Percentiles rank a stretch among this genome's conserved stretches.
phyloP scores from a whole-genome alignment of 2,329 filamentous ascomycete species.

The Metarhizium album region DNA sequence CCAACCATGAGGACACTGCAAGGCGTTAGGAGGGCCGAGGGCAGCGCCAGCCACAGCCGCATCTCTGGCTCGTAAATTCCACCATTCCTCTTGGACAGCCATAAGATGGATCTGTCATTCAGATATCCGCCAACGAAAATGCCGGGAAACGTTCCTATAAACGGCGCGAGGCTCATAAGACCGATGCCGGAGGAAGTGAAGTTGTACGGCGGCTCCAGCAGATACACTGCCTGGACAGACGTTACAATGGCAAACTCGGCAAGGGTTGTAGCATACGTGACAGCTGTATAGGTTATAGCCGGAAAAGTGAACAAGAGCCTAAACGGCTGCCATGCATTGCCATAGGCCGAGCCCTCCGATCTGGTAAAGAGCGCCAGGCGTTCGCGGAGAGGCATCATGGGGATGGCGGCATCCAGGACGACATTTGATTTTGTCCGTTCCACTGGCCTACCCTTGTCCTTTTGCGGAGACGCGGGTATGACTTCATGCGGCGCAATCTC shows the following conservation, averaged over 20 bases:
- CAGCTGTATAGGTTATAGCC: constrained; percentile 25
- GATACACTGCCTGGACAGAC: constrained; percentile 8
- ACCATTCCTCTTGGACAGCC: constrained; percentile 23
- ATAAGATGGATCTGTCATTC: constrained; percentile 26
- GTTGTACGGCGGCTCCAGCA: constrained; percentile 21
- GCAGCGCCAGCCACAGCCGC: constrained; percentile 21
- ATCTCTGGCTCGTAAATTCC: constrained; percentile 33
- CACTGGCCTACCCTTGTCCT: background rate
- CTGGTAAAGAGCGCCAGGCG: constrained; percentile 13
- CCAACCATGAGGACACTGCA: constrained; percentile 27
- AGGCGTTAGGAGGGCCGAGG: constrained; percentile 17
- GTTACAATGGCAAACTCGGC: constrained; percentile 22
- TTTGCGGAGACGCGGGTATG: background rate
- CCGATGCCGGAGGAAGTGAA: constrained; percentile 16
- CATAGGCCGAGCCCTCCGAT: constrained; percentile 7
- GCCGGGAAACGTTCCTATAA: constrained; percentile 27
- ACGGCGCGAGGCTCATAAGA: constrained; percentile 17
- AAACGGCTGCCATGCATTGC: constrained; percentile 9
- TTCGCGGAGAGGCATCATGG: constrained; percentile 10
- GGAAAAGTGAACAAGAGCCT: constrained; percentile 14
- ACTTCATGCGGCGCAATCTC: background rate
- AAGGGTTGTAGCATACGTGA: constrained; percentile 28
- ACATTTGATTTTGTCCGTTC: background rate
- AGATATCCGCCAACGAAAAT: constrained; percentile 24
- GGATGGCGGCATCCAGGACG: constrained; percentile 1